phyloP scores from a whole-genome alignment of 306 rosid species.

The Begonia peltatifolia region DNA sequence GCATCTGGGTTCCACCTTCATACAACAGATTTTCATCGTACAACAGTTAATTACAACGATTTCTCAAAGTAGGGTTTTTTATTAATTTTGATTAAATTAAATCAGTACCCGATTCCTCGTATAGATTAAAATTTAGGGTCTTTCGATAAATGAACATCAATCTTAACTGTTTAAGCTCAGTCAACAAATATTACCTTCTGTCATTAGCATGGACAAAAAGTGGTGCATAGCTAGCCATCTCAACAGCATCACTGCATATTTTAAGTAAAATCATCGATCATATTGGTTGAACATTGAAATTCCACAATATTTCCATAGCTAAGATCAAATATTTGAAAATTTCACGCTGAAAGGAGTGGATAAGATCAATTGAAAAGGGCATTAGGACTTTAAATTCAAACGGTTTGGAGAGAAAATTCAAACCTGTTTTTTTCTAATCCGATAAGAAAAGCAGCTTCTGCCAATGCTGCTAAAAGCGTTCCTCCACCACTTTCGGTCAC shows the following conservation, averaged over 20 bases:
- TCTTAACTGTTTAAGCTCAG: not conserved
- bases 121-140: too few relatives aligned
- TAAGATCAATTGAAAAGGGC: not conserved
- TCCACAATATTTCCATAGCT: too few relatives aligned
- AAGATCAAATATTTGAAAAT: slow-evolving; percentile 1
- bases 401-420: not conserved
- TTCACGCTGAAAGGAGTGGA: too few relatives aligned
- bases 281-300: not conserved
- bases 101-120: too few relatives aligned
- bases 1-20: slow-evolving; percentile 90
- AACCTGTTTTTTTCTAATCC: slow-evolving; percentile 88
- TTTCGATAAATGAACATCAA: too few relatives aligned
- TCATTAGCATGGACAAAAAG: slow-evolving; percentile 73
- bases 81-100: not conserved
- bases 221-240: slow-evolving; percentile 94
- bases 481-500: slow-evolving; percentile 71
- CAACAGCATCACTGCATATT: slow-evolving; percentile 51
- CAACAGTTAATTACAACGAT: slow-evolving; percentile 6
- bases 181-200: slow-evolving; percentile 32
- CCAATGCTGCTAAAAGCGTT: slow-evolving; percentile 71
- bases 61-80: not conserved
- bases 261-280: not conserved
- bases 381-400: not conserved
- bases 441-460: slow-evolving; percentile 80
- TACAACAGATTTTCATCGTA: slow-evolving; percentile 6